Evolutionary conservation across 352 stramenopile species (phyloP).

Genomic region (Pythium oligandrum): DNA sequence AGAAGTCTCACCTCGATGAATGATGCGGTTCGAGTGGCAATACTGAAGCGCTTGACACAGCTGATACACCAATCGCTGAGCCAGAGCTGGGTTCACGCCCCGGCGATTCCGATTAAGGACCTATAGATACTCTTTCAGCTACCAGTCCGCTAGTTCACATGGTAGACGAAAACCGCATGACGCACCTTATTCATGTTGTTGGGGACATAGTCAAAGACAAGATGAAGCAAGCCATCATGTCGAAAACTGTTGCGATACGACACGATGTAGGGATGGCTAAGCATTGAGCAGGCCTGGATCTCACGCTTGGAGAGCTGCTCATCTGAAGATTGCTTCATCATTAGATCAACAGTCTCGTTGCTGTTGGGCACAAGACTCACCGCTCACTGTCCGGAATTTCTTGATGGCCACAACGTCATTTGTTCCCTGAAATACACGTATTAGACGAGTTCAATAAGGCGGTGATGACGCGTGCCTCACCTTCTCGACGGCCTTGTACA

Average conservation of each 20-base stretch:
- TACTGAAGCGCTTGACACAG: slow-evolving; percentile 72
- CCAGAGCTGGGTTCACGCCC: slow-evolving; percentile 47
- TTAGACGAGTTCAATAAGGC: background rate
- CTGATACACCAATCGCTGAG: slow-evolving; percentile 56
- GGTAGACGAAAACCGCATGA: too few relatives aligned
- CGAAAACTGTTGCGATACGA: slow-evolving; percentile 79
- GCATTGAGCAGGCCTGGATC: slow-evolving; percentile 79
- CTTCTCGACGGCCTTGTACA: slow-evolving; percentile 79
- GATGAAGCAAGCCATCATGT: slow-evolving; percentile 63
- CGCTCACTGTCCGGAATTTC: slow-evolving; percentile 70
- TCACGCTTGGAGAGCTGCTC: slow-evolving; percentile 75
- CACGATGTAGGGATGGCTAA: slow-evolving; percentile 78
- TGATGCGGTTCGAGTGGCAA: slow-evolving; percentile 74
- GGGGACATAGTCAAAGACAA: slow-evolving; percentile 77
- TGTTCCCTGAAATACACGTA: slow-evolving; percentile 26
- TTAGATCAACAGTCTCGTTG: too few relatives aligned
- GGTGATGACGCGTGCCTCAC: slow-evolving; percentile 14
- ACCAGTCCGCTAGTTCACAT: too few relatives aligned
- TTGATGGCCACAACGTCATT: slow-evolving; percentile 77
- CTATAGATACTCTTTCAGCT: slow-evolving; percentile 13
- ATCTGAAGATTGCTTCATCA: slow-evolving; percentile 25
- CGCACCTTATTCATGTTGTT: slow-evolving; percentile 66
- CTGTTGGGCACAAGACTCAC: slow-evolving; percentile 12
- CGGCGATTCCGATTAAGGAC: slow-evolving; percentile 52
- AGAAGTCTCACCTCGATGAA: slow-evolving; percentile 57